Percentiles rank a stretch among this genome's conserved stretches.
These are phyloP conservation scores for Phytophthora pisi DNA, from an alignment of 352 stramenopile species.

Conservation along the genomic window DNA sequence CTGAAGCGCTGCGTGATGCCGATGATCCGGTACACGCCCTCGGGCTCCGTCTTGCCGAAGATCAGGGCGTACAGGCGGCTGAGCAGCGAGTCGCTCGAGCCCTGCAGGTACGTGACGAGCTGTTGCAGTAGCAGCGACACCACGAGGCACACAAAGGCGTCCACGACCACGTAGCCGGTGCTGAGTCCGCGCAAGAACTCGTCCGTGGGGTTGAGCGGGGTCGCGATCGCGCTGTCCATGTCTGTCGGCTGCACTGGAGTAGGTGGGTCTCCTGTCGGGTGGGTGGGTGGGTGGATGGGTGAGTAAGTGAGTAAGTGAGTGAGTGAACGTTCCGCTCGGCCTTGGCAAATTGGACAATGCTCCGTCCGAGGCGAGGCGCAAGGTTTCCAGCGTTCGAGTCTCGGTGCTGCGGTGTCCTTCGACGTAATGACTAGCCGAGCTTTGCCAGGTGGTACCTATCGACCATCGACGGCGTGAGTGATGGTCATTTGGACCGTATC, in stretches of 20 bases:
- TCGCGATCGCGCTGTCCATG: constrained; percentile 15
- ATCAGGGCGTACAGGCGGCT: constrained; percentile 14
- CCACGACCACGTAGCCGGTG: constrained; percentile 48
- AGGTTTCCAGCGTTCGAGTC: neutral
- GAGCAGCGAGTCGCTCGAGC: constrained; percentile 27
- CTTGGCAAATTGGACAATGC: constrained; percentile 8
- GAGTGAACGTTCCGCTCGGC: neutral
- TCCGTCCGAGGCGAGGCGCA: neutral
- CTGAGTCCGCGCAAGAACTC: constrained; percentile 41
- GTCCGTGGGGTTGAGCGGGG: constrained; percentile 18
- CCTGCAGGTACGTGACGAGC: constrained; percentile 31
- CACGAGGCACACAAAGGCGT: constrained; percentile 53
- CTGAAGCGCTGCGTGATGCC: constrained; percentile 50
- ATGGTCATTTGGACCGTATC: constrained; percentile 1
- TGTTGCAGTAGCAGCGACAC: constrained; percentile 42
- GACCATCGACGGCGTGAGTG: constrained; percentile 9
- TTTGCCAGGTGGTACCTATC: neutral
- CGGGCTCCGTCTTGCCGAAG: constrained; percentile 24
- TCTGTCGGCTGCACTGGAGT: neutral
- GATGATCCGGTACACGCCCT: constrained; percentile 39
- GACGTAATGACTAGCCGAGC: neutral
- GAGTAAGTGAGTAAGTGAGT: no score
- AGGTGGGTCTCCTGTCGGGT: no score
- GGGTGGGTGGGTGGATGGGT: neutral
- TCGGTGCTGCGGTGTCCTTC: neutral